Evolutionary conservation across 176 grass and related monocot genomes (phyloP), one percentile per base, ranked within the genome.

Genomic region (Avena insularis): DNA sequence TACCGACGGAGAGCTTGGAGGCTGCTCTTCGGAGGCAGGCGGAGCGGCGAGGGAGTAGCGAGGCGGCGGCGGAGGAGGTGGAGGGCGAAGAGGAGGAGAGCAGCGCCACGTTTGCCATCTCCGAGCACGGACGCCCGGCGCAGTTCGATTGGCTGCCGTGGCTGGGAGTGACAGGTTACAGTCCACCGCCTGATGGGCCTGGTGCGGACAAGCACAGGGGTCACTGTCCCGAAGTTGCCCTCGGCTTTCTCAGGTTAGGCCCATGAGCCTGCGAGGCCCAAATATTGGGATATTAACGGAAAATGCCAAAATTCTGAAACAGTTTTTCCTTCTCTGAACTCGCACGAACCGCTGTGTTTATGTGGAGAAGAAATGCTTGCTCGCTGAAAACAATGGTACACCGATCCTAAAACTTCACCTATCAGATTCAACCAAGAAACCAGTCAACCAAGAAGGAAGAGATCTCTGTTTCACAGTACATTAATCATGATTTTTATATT

Each of bases 41-140:
- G 51, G 62, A 85, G 85, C 79, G 9, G 69, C 76, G 70, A 43
- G 40, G 40, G 40, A 43, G 40, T 6, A 20, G 29, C 31, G 84
- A 54, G 53, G 80, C 15, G 75, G 40, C 40, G 46, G 77, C 54
- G 63, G 65, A 54, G 40, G 69, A 54, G 55, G 88, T 62, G 70
- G 91, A 69, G 27, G 75, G 70, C 20, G 80, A 86, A 27, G 64
- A 25, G 65, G 55, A 33, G 77, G 43, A 76, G 55, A 78, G 80
- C 25, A 89, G 76, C 71, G 64, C 81, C 89, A 87, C 87, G 87
- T 87, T 86, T 70, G 77, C 71, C 81, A 23, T 54, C 88, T 59
- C 27, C 55, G 56, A 61, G 12, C 51, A 38, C 56, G n/a, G 36
- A 61, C 58, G 78, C 79, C 59, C 60, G 79, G 43, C 43, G 43